Conservation (phyloP, 192 early-diverging fungal species). For the Backusella psychrophila region DNA sequence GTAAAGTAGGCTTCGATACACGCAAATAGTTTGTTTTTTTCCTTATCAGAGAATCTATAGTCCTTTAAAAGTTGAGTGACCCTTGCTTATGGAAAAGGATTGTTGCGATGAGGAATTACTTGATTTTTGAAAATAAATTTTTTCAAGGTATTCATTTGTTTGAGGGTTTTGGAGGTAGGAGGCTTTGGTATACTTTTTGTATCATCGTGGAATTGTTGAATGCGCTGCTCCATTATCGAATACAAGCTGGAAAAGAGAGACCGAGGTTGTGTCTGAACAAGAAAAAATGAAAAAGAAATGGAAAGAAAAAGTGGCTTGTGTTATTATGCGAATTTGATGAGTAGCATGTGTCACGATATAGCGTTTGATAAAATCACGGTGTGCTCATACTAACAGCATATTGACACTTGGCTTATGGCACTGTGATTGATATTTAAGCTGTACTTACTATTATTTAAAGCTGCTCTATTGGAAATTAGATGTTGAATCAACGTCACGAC, state of each 20-base stretch:
- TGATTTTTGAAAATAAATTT: conserved; percentile 30
- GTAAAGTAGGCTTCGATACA: conserved; percentile 28
- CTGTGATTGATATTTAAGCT: no score
- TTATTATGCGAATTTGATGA: no score
- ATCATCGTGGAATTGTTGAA: conserved; percentile 32
- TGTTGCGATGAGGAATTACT: background rate
- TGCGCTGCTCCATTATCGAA: conserved; percentile 19
- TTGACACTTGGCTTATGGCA: no score
- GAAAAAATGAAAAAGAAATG: background rate
- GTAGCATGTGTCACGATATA: no score
- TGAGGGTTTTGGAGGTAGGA: conserved; percentile 22
- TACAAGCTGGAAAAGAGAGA: background rate
- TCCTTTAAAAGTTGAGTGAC: conserved; percentile 17
- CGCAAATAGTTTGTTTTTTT: conserved; percentile 31
- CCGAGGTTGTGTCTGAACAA: no score
- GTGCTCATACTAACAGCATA: no score
- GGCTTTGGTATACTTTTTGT: conserved; percentile 22
- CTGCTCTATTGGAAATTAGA: no score
- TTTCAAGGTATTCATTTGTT: conserved; percentile 24
- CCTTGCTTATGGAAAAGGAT: background rate
- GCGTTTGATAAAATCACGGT: no score
- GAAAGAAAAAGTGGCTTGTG: no score
- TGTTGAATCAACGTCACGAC: no score
- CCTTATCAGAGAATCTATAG: conserved; percentile 29
- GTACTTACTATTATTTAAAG: no score